Percentiles rank a stretch among this genome's conserved stretches.
Conservation (phyloP, 345 rosid species). For the Abelmoschus esculentus region DNA sequence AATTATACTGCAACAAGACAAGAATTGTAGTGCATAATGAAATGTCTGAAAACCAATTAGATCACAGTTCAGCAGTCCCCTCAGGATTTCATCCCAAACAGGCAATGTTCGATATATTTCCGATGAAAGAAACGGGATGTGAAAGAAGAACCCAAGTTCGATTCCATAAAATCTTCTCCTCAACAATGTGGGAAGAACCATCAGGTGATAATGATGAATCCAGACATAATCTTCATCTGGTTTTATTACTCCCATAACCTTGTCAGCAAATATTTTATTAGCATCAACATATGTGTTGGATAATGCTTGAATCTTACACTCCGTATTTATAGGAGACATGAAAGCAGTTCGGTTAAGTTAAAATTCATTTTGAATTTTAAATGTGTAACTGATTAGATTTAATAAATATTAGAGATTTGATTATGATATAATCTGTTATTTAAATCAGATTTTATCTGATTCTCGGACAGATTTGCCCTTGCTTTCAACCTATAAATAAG, state of each 20-base stretch:
- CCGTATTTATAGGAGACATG: no score
- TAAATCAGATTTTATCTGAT: no score
- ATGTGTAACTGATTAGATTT: no score
- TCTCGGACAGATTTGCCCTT: no score
- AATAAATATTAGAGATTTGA: no score
- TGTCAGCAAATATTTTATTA: constrained; percentile 55
- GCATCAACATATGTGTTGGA: constrained; percentile 25
- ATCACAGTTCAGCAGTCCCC: constrained; percentile 52
- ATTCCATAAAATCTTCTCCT: constrained; percentile 43
- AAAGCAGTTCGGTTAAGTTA: no score
- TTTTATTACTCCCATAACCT: constrained; percentile 57
- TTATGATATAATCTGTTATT: no score
- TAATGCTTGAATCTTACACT: no score
- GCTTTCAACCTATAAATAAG: no score
- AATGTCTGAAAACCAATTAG: constrained; percentile 62
- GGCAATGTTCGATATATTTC: constrained; percentile 59
- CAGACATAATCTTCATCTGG: constrained; percentile 58
- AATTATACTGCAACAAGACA: constrained; percentile 66
- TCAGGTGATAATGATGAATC: constrained; percentile 62
- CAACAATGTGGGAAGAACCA: constrained; percentile 61
- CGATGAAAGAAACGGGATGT: constrained; percentile 60
- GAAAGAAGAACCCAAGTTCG: constrained; percentile 62
- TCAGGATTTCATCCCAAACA: constrained; percentile 49
- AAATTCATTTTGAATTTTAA: no score
- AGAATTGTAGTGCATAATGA: constrained; percentile 60